A percentile compares a stretch with the other conserved stretches of the same genome.
These are phyloP conservation scores for Planoprotostelium fungivorum DNA, from an alignment of 78 protist species.

Conservation along the genomic window DNA sequence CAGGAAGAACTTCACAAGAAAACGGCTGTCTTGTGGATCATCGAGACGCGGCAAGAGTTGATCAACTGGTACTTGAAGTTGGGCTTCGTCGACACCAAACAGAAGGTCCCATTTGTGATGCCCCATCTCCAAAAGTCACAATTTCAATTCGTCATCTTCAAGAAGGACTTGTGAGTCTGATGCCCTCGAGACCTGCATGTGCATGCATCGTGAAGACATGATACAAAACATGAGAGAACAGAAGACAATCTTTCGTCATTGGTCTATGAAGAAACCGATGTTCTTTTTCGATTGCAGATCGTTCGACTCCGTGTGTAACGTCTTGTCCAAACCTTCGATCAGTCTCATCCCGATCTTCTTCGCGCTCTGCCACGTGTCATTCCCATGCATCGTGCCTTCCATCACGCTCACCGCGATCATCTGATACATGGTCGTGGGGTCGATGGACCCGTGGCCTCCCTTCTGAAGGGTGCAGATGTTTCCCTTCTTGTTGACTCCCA, in stretches of 20 bases:
- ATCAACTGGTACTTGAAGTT: not conserved
- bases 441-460: slow-evolving; percentile 56
- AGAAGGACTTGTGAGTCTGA: not conserved
- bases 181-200: no score
- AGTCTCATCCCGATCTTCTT: not conserved
- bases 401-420: slow-evolving; percentile 25
- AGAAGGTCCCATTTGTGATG: not conserved
- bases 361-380: not conserved
- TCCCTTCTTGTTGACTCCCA: slow-evolving; percentile 38
- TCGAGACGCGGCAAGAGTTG: not conserved
- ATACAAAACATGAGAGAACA: no score
- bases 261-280: no score
- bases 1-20: not conserved
- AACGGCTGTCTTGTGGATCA: not conserved
- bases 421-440: slow-evolving; percentile 34
- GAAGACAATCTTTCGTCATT: no score
- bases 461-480: slow-evolving; percentile 64
- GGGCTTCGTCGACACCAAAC: not conserved
- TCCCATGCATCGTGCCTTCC: not conserved
- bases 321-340: not conserved
- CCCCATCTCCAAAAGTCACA: not conserved
- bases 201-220: no score
- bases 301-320: not conserved
- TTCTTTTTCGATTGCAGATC: not conserved
- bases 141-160: not conserved